phyloP scores from a whole-genome alignment of 495 filamentous ascomycete species.

The Tuber microsphaerosporum region DNA sequence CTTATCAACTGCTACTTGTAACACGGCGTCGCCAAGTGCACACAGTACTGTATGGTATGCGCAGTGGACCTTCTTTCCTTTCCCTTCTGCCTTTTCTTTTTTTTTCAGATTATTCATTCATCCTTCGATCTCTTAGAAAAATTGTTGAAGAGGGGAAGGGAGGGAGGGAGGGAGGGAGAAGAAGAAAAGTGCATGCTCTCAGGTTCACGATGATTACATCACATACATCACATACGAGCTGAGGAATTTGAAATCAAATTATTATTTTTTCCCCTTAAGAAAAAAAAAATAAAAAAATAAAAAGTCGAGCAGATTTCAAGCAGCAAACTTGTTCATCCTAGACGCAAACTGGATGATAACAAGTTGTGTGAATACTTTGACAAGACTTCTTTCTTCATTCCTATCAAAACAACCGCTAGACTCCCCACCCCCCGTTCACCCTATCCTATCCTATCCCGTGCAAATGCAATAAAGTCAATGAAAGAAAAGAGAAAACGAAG shows the following conservation, averaged over 20 bases:
- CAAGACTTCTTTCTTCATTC: background rate
- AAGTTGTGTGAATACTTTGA: background rate
- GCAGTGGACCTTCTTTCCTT: background rate
- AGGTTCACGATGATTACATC: background rate
- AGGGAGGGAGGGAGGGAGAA: background rate
- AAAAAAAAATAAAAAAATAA: background rate
- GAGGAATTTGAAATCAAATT: background rate
- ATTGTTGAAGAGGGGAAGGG: background rate
- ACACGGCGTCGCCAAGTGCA: background rate
- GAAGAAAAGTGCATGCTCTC: background rate
- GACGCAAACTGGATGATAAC: background rate
- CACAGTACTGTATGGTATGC: background rate
- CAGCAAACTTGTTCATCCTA: background rate
- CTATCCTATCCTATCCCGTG: background rate
- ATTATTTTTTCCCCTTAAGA: background rate
- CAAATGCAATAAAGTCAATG: background rate
- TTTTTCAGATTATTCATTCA: conserved; percentile 1
- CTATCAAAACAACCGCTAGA: background rate
- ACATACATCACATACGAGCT: background rate
- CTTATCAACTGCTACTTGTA: background rate
- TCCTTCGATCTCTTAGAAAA: conserved; percentile 3
- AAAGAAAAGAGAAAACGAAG: background rate
- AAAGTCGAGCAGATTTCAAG: background rate
- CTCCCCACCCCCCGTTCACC: background rate
- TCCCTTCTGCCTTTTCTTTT: background rate